A percentile compares a stretch with the other conserved stretches of the same genome.
phyloP scores from a whole-genome alignment of 176 grass and related monocot species.

The Neostapfia colusana region DNA sequence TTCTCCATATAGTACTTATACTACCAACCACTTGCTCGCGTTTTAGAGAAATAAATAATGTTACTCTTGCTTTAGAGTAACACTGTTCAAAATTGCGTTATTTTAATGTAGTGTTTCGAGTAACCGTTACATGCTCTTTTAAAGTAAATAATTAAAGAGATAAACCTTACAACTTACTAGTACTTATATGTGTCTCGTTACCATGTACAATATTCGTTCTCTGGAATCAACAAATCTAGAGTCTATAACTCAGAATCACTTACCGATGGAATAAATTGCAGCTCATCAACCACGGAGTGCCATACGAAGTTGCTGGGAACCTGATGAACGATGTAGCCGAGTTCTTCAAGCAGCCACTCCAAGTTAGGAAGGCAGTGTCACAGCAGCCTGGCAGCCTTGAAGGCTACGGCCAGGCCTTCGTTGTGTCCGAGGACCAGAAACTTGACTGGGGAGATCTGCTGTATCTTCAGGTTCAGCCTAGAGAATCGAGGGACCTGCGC shows the following conservation, averaged over 20 bases:
- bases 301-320: conserved; percentile 8
- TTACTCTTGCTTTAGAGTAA: too few species aligned
- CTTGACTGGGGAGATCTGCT: conserved; percentile 53
- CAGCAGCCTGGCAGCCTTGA: conserved; percentile 1
- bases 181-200: too few species aligned
- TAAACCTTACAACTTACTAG: too few species aligned
- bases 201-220: too few species aligned
- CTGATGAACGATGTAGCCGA: conserved; percentile 20
- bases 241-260: not conserved
- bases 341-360: conserved; percentile 43
- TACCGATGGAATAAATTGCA: not conserved
- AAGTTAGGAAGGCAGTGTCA: conserved; percentile 22
- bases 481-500: not conserved
- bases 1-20: too few species aligned
- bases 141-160: too few species aligned
- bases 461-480: conserved; percentile 25
- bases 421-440: conserved; percentile 44
- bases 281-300: conserved; percentile 46
- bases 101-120: too few species aligned
- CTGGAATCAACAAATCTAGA: too few species aligned
- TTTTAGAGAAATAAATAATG: too few species aligned
- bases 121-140: too few species aligned
- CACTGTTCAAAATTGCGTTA: too few species aligned
- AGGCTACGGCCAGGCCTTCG: conserved; percentile 50
- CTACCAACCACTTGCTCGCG: too few species aligned